phyloP scores from a whole-genome alignment of 2,329 filamentous ascomycete genomes.

The Cordyceps tenuipes region DNA sequence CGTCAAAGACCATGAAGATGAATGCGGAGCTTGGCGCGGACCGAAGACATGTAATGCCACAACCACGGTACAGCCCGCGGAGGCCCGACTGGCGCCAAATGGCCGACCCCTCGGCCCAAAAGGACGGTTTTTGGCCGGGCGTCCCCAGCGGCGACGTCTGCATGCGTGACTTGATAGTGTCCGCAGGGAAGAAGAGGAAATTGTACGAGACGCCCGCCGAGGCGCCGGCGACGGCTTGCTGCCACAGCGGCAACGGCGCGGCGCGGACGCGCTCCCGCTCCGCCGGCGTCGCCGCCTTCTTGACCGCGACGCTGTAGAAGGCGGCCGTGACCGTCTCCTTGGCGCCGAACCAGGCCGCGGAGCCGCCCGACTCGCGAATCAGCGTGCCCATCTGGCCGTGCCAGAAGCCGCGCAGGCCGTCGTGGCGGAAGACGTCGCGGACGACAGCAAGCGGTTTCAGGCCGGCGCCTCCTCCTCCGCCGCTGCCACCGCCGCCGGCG shows the following conservation, averaged over 20 bases:
- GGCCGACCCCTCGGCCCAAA: conserved; percentile 60
- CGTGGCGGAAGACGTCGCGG: conserved; percentile 67
- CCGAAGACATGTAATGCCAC: conserved; percentile 82
- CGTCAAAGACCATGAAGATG: conserved; percentile 94
- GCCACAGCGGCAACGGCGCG: conserved; percentile 64
- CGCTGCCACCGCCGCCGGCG: conserved; percentile 33
- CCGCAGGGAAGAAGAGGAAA: conserved; percentile 93
- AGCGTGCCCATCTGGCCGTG: conserved; percentile 88
- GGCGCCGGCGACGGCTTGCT: conserved; percentile 82
- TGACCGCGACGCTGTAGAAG: conserved; percentile 53
- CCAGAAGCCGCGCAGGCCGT: conserved; percentile 86
- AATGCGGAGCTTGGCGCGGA: conserved; percentile 94
- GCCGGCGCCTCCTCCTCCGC: too few relatives aligned
- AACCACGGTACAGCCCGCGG: conserved; percentile 83
- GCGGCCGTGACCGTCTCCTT: conserved; percentile 72
- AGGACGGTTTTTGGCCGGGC: conserved; percentile 51
- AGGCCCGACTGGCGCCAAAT: conserved; percentile 80
- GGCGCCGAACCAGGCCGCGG: conserved; percentile 88
- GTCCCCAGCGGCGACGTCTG: conserved; percentile 71
- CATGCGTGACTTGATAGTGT: conserved; percentile 96
- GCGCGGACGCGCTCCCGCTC: conserved; percentile 35
- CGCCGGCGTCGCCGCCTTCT: conserved; percentile 27
- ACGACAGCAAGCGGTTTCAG: conserved; percentile 65
- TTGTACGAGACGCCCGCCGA: conserved; percentile 91
- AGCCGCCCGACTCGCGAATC: conserved; percentile 87